Evolutionary conservation across 345 rosid species (phyloP).

Genomic region (Garcia nutans): DNA sequence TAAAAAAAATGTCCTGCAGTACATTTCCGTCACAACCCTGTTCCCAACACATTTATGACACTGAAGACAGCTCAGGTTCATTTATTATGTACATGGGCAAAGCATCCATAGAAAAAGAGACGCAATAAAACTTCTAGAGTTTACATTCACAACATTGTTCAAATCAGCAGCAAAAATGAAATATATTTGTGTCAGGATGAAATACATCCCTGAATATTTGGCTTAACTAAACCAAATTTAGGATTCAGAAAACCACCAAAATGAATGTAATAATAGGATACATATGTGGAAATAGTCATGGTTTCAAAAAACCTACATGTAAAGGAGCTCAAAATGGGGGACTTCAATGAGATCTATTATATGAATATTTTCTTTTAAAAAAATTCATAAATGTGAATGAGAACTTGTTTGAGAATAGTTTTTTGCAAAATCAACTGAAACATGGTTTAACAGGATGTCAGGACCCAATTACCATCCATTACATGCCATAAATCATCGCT

Average conservation of each 20-base stretch:
- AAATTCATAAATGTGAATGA: neutral
- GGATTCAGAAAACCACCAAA: neutral
- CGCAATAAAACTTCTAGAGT: neutral
- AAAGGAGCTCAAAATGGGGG: neutral
- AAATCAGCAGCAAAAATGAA: neutral
- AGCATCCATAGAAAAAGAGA: neutral
- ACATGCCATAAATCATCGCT: neutral
- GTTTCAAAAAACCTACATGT: neutral
- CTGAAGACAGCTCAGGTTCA: neutral
- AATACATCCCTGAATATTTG: neutral
- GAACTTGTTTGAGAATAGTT: neutral
- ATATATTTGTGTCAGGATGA: neutral
- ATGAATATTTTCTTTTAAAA: no score
- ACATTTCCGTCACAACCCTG: neutral
- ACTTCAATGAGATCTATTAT: neutral
- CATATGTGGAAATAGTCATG: neutral
- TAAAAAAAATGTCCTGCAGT: neutral
- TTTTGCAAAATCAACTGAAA: neutral
- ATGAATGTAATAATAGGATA: neutral
- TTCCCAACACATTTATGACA: constrained; percentile 10
- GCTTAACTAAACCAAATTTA: neutral
- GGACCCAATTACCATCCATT: neutral
- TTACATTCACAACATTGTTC: constrained; percentile 4
- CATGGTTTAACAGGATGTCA: neutral
- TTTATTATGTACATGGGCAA: neutral